These are phyloP conservation scores for Gryganskiella cystojenkinii DNA, from an alignment of 192 early-diverging fungal species.

Conservation along the genomic window DNA sequence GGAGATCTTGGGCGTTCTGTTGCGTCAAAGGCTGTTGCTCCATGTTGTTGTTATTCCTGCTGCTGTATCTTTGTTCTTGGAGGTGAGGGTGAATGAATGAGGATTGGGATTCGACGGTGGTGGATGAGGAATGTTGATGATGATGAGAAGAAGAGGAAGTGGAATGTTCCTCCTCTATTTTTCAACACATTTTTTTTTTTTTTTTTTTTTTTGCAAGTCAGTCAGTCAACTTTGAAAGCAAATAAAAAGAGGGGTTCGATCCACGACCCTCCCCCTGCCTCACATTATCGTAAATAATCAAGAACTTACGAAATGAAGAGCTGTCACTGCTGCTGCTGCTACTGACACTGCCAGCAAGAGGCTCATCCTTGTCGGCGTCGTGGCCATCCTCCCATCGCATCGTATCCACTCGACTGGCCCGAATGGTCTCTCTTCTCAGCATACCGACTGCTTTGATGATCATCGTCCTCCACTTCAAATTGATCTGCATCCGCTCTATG, in stretches of 20 bases:
- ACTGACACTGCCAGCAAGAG: neutral
- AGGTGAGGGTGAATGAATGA: slow-evolving; percentile 9
- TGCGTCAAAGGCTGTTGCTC: too few relatives aligned
- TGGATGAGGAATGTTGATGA: slow-evolving; percentile 27
- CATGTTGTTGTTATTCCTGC: slow-evolving; percentile 2
- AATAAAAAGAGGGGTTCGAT: too few relatives aligned
- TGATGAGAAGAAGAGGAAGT: slow-evolving; percentile 1
- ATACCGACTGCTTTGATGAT: slow-evolving; percentile 54
- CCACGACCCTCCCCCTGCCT: too few relatives aligned
- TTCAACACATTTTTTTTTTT: neutral
- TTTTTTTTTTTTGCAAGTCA: neutral
- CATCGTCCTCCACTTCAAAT: slow-evolving; percentile 54
- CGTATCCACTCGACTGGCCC: slow-evolving; percentile 24
- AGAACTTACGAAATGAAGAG: neutral
- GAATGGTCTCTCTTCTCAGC: slow-evolving; percentile 49
- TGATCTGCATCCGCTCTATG: slow-evolving; percentile 49
- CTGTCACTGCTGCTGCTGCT: neutral
- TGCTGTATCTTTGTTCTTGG: slow-evolving; percentile 14
- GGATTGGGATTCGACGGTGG: slow-evolving; percentile 21
- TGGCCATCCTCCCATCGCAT: slow-evolving; percentile 47
- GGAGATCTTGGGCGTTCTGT: slow-evolving; percentile 22
- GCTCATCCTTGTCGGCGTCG: slow-evolving; percentile 37
- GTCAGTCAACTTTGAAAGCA: too few relatives aligned
- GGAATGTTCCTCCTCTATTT: neutral
- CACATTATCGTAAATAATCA: neutral